These are phyloP conservation scores for Lenwebbia sp. DNA, from an alignment of 345 rosid species.

Conservation along the genomic window DNA sequence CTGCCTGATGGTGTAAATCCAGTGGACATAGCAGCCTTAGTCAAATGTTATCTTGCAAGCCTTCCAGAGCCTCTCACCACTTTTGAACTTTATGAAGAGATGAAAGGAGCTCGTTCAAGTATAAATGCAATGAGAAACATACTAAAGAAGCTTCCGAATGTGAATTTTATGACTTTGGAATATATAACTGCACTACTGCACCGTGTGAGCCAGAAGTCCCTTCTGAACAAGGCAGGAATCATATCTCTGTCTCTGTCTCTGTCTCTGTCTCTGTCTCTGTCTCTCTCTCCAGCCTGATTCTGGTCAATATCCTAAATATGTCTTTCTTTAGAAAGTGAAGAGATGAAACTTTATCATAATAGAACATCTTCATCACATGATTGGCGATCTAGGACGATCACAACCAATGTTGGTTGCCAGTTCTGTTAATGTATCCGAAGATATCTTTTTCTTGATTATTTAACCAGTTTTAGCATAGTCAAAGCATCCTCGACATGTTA, in stretches of 20 bases:
- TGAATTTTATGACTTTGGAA: constrained; percentile 85
- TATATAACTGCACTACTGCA: constrained; percentile 68
- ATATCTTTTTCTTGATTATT: not conserved
- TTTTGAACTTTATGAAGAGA: constrained; percentile 66
- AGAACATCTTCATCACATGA: not conserved
- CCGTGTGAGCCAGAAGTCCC: constrained; percentile 75
- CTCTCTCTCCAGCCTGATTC: not conserved
- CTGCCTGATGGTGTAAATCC: constrained; percentile 74
- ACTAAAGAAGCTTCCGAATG: constrained; percentile 74
- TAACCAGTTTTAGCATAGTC: not conserved
- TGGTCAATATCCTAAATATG: not conserved
- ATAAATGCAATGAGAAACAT: constrained; percentile 49
- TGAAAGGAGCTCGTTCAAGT: constrained; percentile 71
- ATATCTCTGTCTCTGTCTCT: not conserved
- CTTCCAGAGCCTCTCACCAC: constrained; percentile 86
- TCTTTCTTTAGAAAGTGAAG: not conserved
- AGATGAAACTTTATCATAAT: not conserved
- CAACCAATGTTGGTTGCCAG: not conserved
- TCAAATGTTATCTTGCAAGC: constrained; percentile 84
- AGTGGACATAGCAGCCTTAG: constrained; percentile 60
- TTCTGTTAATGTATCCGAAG: not conserved
- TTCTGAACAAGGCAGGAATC: constrained; percentile 60
- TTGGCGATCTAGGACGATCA: not conserved
- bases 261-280: not conserved
- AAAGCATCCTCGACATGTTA: not conserved